Evolutionary conservation across 2,329 filamentous ascomycete genomes (phyloP), one percentile per base, ranked within the genome.

Genomic region (Claviceps sp.): DNA sequence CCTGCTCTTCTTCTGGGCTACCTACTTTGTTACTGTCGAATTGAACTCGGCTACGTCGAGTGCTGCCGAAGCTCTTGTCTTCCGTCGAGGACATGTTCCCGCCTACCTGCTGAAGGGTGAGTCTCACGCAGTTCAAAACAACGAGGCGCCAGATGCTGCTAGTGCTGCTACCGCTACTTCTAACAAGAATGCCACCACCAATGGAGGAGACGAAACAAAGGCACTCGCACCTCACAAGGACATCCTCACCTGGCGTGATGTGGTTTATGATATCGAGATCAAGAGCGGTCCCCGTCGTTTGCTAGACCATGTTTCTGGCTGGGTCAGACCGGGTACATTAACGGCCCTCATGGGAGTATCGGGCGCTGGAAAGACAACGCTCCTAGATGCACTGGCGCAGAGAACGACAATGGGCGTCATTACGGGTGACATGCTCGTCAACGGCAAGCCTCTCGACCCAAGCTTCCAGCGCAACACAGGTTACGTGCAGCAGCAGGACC

Each of bases 291-390:
- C 74, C 1, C 78, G 87, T n/a, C 77, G 84, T 17, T 64, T 95
- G 54, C 68, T 95, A 50, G 83, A 95, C 58, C 72, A 89, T 52
- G 85, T 95, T 1, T 81, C 87, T 58, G 89, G 89, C 5, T 95
- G 87, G 86, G 87, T 95, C 52, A 90, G 90, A 65, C 89, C 89
- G 0, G 89, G 89, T 30, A 94, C 87, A 1, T 70, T 94, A 38
- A 95, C 89, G 2, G 89, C 88, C 2, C 73, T 94, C 5, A 83
- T 83, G 79, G 80, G 83, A 43, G 79, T 82, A 0, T 80, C 62
- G 19, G 70, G 70, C 30, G 70, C 70, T 0, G 70, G 70, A 0
- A 73, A 73, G 57, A 73, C 70, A 1, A 73, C 70, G 0, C 64
- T 73, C 5, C 59, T 73, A 1, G 70, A 73, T 51, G 68, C 66